Percentiles rank a stretch among this genome's conserved stretches.
Evolutionary conservation across 2,329 filamentous ascomycete species (phyloP).

Genomic region (Aspergillus clavatus): DNA sequence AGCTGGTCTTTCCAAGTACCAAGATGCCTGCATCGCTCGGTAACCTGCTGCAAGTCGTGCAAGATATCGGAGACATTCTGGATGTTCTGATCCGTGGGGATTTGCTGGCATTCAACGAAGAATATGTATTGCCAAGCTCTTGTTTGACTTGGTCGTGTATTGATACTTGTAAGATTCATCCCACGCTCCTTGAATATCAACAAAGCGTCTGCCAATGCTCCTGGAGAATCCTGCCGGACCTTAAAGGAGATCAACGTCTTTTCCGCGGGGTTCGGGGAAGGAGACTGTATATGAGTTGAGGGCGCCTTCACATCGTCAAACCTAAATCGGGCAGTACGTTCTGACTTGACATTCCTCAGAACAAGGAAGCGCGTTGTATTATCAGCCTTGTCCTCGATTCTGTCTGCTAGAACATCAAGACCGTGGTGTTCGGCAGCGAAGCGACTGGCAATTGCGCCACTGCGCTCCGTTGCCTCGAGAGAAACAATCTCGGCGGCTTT

Average conservation of each 20-base stretch:
- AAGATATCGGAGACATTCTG: slow-evolving; percentile 30
- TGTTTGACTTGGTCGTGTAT: slow-evolving; percentile 71
- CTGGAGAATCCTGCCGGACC: slow-evolving; percentile 69
- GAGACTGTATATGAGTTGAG: neutral
- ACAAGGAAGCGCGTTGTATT: slow-evolving; percentile 48
- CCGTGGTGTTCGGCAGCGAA: slow-evolving; percentile 66
- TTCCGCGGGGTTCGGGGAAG: slow-evolving; percentile 12
- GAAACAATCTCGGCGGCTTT: slow-evolving; percentile 73
- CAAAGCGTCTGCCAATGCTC: slow-evolving; percentile 76
- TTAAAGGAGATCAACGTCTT: slow-evolving; percentile 83
- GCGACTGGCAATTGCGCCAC: slow-evolving; percentile 72
- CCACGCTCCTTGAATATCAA: slow-evolving; percentile 68
- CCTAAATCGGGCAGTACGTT: slow-evolving; percentile 18
- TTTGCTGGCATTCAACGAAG: slow-evolving; percentile 80
- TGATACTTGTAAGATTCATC: slow-evolving; percentile 86
- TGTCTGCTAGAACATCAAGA: slow-evolving; percentile 60
- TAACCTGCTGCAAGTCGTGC: slow-evolving; percentile 30
- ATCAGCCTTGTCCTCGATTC: slow-evolving; percentile 45
- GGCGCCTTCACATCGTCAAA: slow-evolving; percentile 15
- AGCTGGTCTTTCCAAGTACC: slow-evolving; percentile 40
- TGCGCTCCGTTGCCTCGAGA: slow-evolving; percentile 52
- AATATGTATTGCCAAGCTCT: slow-evolving; percentile 88
- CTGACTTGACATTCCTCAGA: slow-evolving; percentile 33
- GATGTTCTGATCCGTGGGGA: slow-evolving; percentile 22
- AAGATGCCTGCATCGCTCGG: slow-evolving; percentile 36